phyloP scores from a whole-genome alignment of 108 stramenopile genomes.

The Pseudonitzschia multiseries region DNA sequence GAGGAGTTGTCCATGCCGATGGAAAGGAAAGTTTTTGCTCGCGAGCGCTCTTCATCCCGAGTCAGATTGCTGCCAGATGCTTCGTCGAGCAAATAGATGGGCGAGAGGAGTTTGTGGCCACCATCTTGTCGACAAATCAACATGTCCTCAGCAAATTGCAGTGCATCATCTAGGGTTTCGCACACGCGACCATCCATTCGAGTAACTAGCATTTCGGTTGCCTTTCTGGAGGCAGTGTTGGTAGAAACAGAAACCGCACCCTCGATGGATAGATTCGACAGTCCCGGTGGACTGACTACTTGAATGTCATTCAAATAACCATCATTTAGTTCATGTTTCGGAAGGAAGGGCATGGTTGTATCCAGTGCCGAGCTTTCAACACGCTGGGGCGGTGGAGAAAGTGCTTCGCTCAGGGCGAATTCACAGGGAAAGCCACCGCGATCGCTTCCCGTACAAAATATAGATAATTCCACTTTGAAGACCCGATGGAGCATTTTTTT shows the following conservation, averaged over 20 bases:
- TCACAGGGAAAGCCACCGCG: conserved; percentile 70
- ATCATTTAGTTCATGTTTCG: neutral
- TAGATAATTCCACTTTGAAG: conserved; percentile 49
- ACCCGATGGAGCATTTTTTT: conserved; percentile 48
- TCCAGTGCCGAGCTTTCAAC: neutral
- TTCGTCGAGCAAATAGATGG: conserved; percentile 14
- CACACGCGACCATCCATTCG: conserved; percentile 49
- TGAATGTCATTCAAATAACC: neutral
- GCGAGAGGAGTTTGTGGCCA: conserved; percentile 19
- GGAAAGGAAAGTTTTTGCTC: conserved; percentile 34
- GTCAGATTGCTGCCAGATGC: conserved; percentile 9
- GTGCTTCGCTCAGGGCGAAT: conserved; percentile 53
- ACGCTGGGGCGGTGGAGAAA: neutral
- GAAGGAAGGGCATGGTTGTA: neutral
- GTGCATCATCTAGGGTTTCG: conserved; percentile 58
- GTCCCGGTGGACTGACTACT: neutral
- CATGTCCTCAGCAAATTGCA: conserved; percentile 72
- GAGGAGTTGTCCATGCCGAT: conserved; percentile 23
- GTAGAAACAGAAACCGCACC: conserved; percentile 18
- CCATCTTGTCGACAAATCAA: conserved; percentile 58
- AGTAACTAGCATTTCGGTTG: conserved; percentile 18
- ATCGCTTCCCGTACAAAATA: conserved; percentile 64
- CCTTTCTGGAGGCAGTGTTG: conserved; percentile 14
- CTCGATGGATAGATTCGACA: neutral
- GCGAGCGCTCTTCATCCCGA: conserved; percentile 30